These are phyloP conservation scores for Pseudocercospora ulei DNA, from an alignment of 2,329 filamentous ascomycete species.

Conservation along the genomic window DNA sequence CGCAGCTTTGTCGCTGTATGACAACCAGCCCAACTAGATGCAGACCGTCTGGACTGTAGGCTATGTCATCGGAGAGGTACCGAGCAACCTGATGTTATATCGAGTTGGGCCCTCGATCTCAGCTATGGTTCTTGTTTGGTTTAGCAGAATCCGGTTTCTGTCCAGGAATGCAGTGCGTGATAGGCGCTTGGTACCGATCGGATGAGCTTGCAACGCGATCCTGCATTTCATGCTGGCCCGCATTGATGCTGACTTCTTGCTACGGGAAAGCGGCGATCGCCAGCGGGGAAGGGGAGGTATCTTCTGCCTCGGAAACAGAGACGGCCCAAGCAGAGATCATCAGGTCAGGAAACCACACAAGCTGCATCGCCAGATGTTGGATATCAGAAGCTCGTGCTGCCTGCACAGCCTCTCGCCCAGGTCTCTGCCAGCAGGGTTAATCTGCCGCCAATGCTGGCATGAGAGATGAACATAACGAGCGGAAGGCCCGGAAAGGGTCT, in stretches of 20 bases:
- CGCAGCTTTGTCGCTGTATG: slow-evolving; percentile 45
- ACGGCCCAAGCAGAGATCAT: too few relatives aligned
- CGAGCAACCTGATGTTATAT: slow-evolving; percentile 46
- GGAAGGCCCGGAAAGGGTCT: slow-evolving; percentile 35
- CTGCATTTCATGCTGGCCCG: slow-evolving; percentile 48
- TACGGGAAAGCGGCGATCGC: too few relatives aligned
- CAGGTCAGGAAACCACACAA: too few relatives aligned
- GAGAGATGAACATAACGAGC: slow-evolving; percentile 36
- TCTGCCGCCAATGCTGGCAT: slow-evolving; percentile 43
- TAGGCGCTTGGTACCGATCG: slow-evolving; percentile 45
- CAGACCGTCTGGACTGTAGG: slow-evolving; percentile 50
- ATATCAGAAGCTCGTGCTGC: background rate
- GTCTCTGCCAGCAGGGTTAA: slow-evolving; percentile 46
- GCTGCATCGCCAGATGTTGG: slow-evolving; percentile 57
- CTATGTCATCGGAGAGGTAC: slow-evolving; percentile 37
- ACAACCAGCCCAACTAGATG: slow-evolving; percentile 49
- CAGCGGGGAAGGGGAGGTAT: too few relatives aligned
- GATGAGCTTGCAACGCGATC: slow-evolving; percentile 46
- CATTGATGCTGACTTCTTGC: too few relatives aligned
- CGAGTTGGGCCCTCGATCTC: slow-evolving; percentile 42
- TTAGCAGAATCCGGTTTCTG: slow-evolving; percentile 46
- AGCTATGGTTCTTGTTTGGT: slow-evolving; percentile 46
- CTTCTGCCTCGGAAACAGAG: too few relatives aligned
- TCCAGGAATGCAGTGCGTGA: slow-evolving; percentile 47
- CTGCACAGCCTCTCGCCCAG: slow-evolving; percentile 43